Base-by-base conservation (phyloP, 192 early-diverging fungal species). In the Jimgerdemannia flammicorona region DNA sequence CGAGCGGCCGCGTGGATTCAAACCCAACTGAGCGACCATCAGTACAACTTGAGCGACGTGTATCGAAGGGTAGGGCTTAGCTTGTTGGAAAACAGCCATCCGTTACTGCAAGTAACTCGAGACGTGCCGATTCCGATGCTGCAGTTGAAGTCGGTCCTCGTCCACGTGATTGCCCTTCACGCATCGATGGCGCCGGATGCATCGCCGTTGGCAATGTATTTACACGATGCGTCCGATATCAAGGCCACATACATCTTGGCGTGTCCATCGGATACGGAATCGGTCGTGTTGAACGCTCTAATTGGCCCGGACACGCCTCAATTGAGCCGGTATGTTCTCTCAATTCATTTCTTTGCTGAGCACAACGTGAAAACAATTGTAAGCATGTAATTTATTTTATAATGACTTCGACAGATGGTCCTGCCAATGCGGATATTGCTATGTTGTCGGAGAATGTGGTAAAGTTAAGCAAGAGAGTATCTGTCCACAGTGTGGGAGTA, bases 391-490 rank as follows among this genome's bases (percentile, higher is more conserved):
- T 59, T 59, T 59, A 59, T 59, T 59, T 59, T 59, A 2, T 2
- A 14, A 10, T 59, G 0, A 10, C 8, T 59, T 59, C 14, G 29
- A 59, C 14, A 77, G 71, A 11, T 77, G 43, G 20, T 40, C 20
- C 11, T 76, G 75, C 63, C 6, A 59, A 73, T 76, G 75, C 42
- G 75, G 75, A n/a, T 42, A 49, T 3, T 66, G 11, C 40, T 76
- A 72, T 42, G 3, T 76, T 0, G 43, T 76, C 4, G 59, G 4
- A 4, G 2, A 76, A 4, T 72, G 75, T 18, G 75, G 75, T n/a
- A 0, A 11, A 2, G 1, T 3, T 64, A n/a, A 3, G 4, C 42
- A 66, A 18, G 40, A 8, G 19, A 8, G 44, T 11, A 65, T 3
- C 64, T 77, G 75, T 54, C 70, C 40, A 18, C 44, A 4, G n/a